Evolutionary conservation across 495 filamentous ascomycete species (phyloP), one percentile per base, ranked within the genome.

Genomic region (Durotheca rogersii): DNA sequence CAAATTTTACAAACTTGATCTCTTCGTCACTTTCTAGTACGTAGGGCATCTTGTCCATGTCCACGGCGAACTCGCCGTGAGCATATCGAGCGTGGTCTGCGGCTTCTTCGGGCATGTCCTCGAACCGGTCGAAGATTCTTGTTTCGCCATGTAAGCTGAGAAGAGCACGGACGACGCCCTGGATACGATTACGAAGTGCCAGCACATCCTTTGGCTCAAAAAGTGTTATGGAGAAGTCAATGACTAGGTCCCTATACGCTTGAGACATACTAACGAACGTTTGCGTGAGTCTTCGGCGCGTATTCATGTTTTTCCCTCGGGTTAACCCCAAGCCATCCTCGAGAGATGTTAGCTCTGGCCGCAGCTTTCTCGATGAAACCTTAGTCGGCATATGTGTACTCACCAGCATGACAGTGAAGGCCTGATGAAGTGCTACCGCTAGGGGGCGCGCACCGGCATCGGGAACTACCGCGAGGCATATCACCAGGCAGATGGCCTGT

Each of bases 261-360:
- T 78, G 72, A 19, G 79, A 81, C 40, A 82, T 68, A 43, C 72
- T 73, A 33, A 82, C 76, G 46, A 81, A 79, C 5, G 72, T 67
- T 43, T 58, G 69, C 16, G 68, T 68, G 5, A 79, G 47, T 36
- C 69, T 65, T 23, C 70, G 67, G 17, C 73, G 66, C 12, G 68
- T 53, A 21, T 41, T 47, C 7, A 67, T 47, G 15, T 60, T 64
- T 33, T 76, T 66, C 38, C 47, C 17, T 6, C 69, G 64, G 1
- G 76, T 73, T 27, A 80, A 54, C 6, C 62, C 62, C 19, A 82
- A 66, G 7, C 71, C 75, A 31, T 72, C 66, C 62, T 71, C 17
- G 1, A 29, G 19, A 18, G 35, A 9, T 25, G 14, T 64, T 43
- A 66, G 53, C 23, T 38, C 5, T 20, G 6, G n/a, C n/a, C n/a